Conservation (phyloP, 1,139 yeast species). For the Hyphopichia burtonii region DNA sequence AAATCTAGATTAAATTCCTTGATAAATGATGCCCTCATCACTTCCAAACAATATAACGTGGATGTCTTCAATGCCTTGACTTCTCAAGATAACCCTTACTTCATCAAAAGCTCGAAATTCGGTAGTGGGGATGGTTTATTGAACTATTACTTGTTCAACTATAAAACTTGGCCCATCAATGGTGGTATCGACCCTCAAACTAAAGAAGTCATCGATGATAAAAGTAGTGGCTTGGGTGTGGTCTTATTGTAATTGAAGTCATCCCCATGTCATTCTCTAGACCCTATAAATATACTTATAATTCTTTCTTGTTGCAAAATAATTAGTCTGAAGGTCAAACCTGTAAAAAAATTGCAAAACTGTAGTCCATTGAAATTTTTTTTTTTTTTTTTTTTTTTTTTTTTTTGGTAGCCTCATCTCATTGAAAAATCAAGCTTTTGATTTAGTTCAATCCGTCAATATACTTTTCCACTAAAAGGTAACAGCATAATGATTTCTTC, state of each 20-base stretch:
- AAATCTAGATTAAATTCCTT: conserved; percentile 59
- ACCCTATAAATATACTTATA: too few relatives aligned
- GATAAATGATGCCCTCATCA: conserved; percentile 72
- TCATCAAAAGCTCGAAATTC: conserved; percentile 79
- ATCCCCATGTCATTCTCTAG: background rate
- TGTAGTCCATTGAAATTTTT: background rate
- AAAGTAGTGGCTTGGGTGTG: conserved; percentile 83
- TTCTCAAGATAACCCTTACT: conserved; percentile 82
- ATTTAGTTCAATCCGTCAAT: background rate
- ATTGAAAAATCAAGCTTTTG: conserved; percentile 1
- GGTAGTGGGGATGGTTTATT: conserved; percentile 93
- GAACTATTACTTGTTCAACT: conserved; percentile 89
- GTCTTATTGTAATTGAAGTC: conserved; percentile 63
- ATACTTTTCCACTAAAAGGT: too few relatives aligned
- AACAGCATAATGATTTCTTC: conserved; percentile 74
- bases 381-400: conserved; percentile 1
- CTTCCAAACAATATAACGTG: conserved; percentile 64
- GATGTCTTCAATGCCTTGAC: conserved; percentile 95
- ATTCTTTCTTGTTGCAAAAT: too few relatives aligned
- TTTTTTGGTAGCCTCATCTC: background rate
- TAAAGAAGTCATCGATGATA: conserved; percentile 49
- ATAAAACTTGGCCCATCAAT: conserved; percentile 72
- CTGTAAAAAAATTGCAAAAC: background rate
- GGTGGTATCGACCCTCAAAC: conserved; percentile 69
- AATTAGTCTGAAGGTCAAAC: too few relatives aligned